Percentiles rank a stretch among this genome's conserved stretches.
Evolutionary conservation across 768 basidiomycete genomes (phyloP).

Genomic region (Trichaptum fuscoviolaceum): DNA sequence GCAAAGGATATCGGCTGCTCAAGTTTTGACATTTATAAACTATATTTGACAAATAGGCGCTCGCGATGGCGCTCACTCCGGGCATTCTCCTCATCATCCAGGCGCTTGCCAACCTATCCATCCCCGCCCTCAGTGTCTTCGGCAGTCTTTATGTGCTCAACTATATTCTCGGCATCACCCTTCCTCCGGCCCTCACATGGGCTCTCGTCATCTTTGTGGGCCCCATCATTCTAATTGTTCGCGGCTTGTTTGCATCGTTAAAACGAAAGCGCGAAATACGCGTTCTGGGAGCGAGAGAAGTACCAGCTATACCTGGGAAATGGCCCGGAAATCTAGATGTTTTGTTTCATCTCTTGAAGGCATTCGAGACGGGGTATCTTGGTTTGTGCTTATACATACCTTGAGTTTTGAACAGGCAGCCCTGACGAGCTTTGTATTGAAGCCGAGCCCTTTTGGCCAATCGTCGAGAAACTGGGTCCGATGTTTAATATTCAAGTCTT

Average conservation of each 20-base stretch:
- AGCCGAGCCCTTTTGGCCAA: constrained; percentile 4
- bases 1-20: too few relatives aligned
- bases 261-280: neutral
- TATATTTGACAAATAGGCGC: neutral
- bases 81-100: neutral
- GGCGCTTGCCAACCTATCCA: neutral
- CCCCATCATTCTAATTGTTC: neutral
- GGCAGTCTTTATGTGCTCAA: neutral
- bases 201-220: neutral
- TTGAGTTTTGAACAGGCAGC: neutral
- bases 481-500: constrained; percentile 17
- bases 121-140: neutral
- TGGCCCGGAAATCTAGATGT: constrained; percentile 15
- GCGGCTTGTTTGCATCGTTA: neutral
- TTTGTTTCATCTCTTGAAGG: constrained; percentile 3
- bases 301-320: constrained; percentile 28
- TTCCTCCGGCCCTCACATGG: neutral
- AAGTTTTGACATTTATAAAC: too few relatives aligned
- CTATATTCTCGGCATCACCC: neutral
- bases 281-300: constrained; percentile 20
- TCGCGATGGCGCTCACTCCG: neutral
- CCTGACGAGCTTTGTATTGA: neutral
- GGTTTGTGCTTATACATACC: neutral
- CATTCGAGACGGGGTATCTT: neutral
- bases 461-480: constrained; percentile 8